Conservation (phyloP, 1,284 basidiomycete genomes). For the Phlebopus sp. region DNA sequence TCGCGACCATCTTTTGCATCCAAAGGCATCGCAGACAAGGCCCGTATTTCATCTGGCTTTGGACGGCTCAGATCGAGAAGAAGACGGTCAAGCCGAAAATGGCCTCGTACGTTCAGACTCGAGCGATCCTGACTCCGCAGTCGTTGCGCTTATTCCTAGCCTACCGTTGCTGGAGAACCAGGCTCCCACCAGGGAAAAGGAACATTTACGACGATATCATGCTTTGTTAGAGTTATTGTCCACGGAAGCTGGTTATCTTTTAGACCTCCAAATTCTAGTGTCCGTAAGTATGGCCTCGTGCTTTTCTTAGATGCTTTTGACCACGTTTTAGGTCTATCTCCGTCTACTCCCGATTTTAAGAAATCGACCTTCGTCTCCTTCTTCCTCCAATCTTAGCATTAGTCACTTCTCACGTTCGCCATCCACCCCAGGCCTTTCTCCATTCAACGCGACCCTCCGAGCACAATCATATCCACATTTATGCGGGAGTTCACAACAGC, state of each 20-base stretch:
- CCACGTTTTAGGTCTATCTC: slow-evolving; percentile 29
- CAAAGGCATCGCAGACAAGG: slow-evolving; percentile 17
- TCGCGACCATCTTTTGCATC: background rate
- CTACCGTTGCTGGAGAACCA: background rate
- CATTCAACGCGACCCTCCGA: slow-evolving; percentile 14
- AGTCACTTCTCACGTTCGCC: slow-evolving; percentile 34
- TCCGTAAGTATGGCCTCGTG: slow-evolving; percentile 45
- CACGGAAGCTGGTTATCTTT: slow-evolving; percentile 80
- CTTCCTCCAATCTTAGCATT: slow-evolving; percentile 42
- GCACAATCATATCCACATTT: slow-evolving; percentile 24
- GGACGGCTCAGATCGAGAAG: slow-evolving; percentile 25
- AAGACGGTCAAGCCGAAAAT: slow-evolving; percentile 8
- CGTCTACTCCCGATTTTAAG: slow-evolving; percentile 29
- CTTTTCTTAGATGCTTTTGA: slow-evolving; percentile 3
- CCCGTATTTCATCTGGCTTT: slow-evolving; percentile 35
- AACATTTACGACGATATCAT: slow-evolving; percentile 55
- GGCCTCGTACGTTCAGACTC: background rate
- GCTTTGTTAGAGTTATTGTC: slow-evolving; percentile 77
- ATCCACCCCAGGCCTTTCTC: slow-evolving; percentile 24
- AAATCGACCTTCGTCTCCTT: slow-evolving; percentile 39
- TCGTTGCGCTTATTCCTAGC: background rate
- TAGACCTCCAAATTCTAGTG: slow-evolving; percentile 74
- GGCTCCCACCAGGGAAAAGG: slow-evolving; percentile 20
- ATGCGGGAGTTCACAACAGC: background rate
- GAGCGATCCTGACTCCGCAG: slow-evolving; percentile 3